A percentile compares a stretch with the other conserved stretches of the same genome.
Conservation (phyloP, 2,329 filamentous ascomycete species). For the Cladosporium sp. region DNA sequence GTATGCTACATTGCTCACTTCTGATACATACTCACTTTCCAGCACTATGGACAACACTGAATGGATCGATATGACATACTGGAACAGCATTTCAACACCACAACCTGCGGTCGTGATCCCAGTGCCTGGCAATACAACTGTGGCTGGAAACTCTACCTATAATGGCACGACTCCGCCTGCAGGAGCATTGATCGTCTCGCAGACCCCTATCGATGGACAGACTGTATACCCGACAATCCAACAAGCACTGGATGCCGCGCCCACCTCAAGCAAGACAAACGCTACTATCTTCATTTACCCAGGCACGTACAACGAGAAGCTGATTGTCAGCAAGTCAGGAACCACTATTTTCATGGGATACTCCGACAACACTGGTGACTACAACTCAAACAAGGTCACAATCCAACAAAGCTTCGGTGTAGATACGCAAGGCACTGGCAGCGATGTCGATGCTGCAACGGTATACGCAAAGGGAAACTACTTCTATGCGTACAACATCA, state of each 20-base stretch:
- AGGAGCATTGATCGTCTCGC: slow-evolving; percentile 38
- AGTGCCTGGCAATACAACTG: slow-evolving; percentile 25
- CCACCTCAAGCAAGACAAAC: slow-evolving; percentile 34
- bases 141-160: slow-evolving; percentile 25
- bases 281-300: slow-evolving; percentile 40
- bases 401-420: slow-evolving; percentile 34
- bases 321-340: slow-evolving; percentile 36
- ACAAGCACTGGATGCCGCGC: slow-evolving; percentile 33
- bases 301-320: slow-evolving; percentile 37
- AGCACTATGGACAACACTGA: slow-evolving; percentile 34
- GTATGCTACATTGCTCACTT: slow-evolving; percentile 34
- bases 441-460: slow-evolving; percentile 37
- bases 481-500: slow-evolving; percentile 39
- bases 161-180: slow-evolving; percentile 32
- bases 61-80: slow-evolving; percentile 40
- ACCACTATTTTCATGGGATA: slow-evolving; percentile 40
- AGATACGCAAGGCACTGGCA: slow-evolving; percentile 35
- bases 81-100: slow-evolving; percentile 34
- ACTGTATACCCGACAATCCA: slow-evolving; percentile 37
- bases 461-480: slow-evolving; percentile 40
- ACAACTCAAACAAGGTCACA: slow-evolving; percentile 35
- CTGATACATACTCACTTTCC: slow-evolving; percentile 32
- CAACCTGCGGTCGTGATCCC: slow-evolving; percentile 20
- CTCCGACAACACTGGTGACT: slow-evolving; percentile 34
- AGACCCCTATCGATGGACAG: slow-evolving; percentile 31